Conservation (phyloP, 805 yeast species). For the Wickerhamomyces chaumierensis region DNA sequence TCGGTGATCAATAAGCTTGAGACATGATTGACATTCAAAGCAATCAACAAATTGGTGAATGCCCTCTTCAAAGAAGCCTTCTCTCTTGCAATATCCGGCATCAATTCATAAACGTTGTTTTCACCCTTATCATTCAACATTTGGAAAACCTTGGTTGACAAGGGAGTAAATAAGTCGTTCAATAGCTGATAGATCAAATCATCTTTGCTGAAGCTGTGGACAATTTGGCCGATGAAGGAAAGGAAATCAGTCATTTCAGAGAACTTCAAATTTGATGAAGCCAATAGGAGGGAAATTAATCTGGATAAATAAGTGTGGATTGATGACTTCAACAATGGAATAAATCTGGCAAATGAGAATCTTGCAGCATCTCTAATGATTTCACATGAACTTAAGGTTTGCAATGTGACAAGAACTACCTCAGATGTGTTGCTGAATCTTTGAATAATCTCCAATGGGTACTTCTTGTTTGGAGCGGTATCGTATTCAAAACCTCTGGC, state of each 20-base stretch:
- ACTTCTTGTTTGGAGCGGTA: slow-evolving; percentile 20
- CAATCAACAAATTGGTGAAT: slow-evolving; percentile 56
- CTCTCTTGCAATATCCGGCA: slow-evolving; percentile 57
- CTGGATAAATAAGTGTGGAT: slow-evolving; percentile 50
- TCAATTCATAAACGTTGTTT: slow-evolving; percentile 23
- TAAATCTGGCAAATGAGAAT: slow-evolving; percentile 78
- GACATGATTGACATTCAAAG: slow-evolving; percentile 65
- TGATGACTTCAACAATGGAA: slow-evolving; percentile 52
- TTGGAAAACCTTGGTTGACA: slow-evolving; percentile 50
- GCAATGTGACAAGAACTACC: slow-evolving; percentile 75
- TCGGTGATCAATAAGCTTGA: slow-evolving; percentile 67
- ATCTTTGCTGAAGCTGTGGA: slow-evolving; percentile 63
- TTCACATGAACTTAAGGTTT: slow-evolving; percentile 55
- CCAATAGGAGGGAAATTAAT: slow-evolving; percentile 55
- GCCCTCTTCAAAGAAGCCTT: slow-evolving; percentile 57
- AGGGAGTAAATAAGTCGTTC: slow-evolving; percentile 64
- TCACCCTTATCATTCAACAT: slow-evolving; percentile 33
- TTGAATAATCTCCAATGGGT: slow-evolving; percentile 26
- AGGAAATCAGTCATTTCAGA: slow-evolving; percentile 72
- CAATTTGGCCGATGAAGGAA: slow-evolving; percentile 78
- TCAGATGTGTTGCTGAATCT: slow-evolving; percentile 64
- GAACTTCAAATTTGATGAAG: slow-evolving; percentile 42
- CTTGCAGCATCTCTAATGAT: slow-evolving; percentile 76
- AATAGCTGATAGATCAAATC: slow-evolving; percentile 62
- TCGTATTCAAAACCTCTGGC: slow-evolving; percentile 63